Base-by-base conservation (phyloP, 768 basidiomycete species). In the Amanita muscaria region DNA sequence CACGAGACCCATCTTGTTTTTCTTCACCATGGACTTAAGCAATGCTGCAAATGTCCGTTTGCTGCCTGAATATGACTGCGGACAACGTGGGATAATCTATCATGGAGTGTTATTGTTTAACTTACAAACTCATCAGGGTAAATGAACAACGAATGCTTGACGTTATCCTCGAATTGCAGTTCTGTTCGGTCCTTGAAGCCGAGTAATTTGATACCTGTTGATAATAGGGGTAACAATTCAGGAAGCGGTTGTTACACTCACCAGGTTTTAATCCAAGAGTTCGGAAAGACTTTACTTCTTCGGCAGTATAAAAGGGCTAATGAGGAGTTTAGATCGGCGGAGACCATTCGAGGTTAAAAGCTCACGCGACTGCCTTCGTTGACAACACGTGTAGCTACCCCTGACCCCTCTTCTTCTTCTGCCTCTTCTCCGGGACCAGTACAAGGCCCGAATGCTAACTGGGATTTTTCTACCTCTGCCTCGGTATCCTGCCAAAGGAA, bases 21-120 rank as follows among this genome's bases (percentile, higher is more conserved):
- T 89, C 55, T 80, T 77, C 22, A 83, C 46, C 77, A 92, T 85
- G 2, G 87, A 79, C 51, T 83, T 79, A 25, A 97, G 70, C 3
- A 99, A 69, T 0, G 96, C 89, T 11, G 74, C 80, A 61, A 97
- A 97, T 0, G 93, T 88, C 31, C 94, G 77, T 51, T 85, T 96
- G 62, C 89, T 93, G 6, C 96, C 96, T 7, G 88, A 77, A 63
- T 84, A 94, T 22, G 75, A 60, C 82, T 88, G 41, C 29, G 14
- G 29, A n/a, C 18, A 14, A 24, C 3, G 52, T 43, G 49, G 60
- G 6, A 43, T 43, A 23, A 40, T 24, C 7, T 12, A 11, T 15
- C 6, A 5, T 7, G 15, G 34, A 14, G 15, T n/a, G 22, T 33
- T 16, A 33, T 19, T 29, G 25, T 24, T 14, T 29, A 22, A 60